phyloP scores from a whole-genome alignment of 2,329 filamentous ascomycete species.

The Colletotrichum musicola region DNA sequence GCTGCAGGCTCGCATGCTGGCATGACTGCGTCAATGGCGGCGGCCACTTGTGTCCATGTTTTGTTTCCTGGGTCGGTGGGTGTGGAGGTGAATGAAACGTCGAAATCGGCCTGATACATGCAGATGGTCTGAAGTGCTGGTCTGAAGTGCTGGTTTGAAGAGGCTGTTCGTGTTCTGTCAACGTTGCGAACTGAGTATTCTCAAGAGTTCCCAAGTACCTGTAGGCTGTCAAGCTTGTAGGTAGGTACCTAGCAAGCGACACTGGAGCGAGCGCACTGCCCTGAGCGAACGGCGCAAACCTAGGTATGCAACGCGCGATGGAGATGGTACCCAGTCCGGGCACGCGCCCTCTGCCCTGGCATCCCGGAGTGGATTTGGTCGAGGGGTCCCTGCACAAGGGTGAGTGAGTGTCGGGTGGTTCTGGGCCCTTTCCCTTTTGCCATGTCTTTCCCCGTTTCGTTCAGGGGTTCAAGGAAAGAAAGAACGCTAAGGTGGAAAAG shows the following conservation, averaged over 20 bases:
- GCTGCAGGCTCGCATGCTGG: conserved; percentile 18
- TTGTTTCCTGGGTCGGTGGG: conserved; percentile 8
- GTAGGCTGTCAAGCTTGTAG: too few species aligned
- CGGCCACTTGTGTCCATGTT: conserved; percentile 1
- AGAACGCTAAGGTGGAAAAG: conserved; percentile 27
- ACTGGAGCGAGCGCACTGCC: too few species aligned
- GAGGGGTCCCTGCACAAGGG: conserved; percentile 21
- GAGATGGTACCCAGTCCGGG: too few species aligned
- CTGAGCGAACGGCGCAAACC: too few species aligned
- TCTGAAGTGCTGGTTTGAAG: too few species aligned
- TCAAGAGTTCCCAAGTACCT: too few species aligned
- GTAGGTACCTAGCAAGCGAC: too few species aligned
- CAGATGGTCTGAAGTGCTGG: too few species aligned
- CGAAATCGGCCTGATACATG: not conserved
- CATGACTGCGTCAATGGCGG: conserved; percentile 24
- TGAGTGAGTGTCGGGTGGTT: conserved; percentile 26
- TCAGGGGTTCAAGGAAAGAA: conserved; percentile 29
- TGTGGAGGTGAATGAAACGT: conserved; percentile 1
- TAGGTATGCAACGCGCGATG: not conserved
- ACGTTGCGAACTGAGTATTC: too few species aligned
- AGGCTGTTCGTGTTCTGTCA: too few species aligned
- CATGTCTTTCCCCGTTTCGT: conserved; percentile 34
- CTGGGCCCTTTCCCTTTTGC: conserved; percentile 36
- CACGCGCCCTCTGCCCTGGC: not conserved
- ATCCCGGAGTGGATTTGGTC: not conserved